Conservation (phyloP, 176 grass and related monocot species). For the Zoysia japonica region DNA sequence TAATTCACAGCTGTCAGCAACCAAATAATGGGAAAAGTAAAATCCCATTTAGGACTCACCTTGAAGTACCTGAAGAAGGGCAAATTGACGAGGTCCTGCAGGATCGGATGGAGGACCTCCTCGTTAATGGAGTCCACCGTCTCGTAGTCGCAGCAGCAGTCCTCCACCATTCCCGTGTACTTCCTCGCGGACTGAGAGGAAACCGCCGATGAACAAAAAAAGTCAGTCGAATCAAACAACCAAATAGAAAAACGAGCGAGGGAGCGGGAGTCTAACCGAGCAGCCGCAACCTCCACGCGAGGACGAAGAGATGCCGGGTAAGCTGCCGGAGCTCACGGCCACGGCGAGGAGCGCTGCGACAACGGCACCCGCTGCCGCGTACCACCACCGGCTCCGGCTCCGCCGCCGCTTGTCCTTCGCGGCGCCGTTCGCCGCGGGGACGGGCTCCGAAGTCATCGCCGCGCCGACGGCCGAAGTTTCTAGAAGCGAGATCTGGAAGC, state of each 20-base stretch:
- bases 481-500: constrained; percentile 45
- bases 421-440: neutral
- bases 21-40: neutral
- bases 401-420: constrained; percentile 3
- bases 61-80: constrained; percentile 99
- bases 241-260: neutral
- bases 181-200: constrained; percentile 51
- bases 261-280: constrained; percentile 38
- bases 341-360: constrained; percentile 65
- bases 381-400: constrained; percentile 35
- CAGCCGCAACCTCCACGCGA: constrained; percentile 51
- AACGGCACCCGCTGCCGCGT: constrained; percentile 40
- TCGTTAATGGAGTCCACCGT: constrained; percentile 76
- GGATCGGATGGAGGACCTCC: constrained; percentile 71
- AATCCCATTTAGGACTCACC: constrained; percentile 34
- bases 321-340: constrained; percentile 56
- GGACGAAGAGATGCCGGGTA: constrained; percentile 30
- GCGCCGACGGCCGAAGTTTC: constrained; percentile 27
- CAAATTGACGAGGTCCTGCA: constrained; percentile 73
- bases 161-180: constrained; percentile 90
- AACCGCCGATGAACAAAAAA: neutral
- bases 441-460: constrained; percentile 24
- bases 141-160: constrained; percentile 90
- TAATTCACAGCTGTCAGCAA: neutral
- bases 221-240: constrained; percentile 22